Conservation (phyloP, 2,329 filamentous ascomycete genomes). For the Plectosphaerella sp. region DNA sequence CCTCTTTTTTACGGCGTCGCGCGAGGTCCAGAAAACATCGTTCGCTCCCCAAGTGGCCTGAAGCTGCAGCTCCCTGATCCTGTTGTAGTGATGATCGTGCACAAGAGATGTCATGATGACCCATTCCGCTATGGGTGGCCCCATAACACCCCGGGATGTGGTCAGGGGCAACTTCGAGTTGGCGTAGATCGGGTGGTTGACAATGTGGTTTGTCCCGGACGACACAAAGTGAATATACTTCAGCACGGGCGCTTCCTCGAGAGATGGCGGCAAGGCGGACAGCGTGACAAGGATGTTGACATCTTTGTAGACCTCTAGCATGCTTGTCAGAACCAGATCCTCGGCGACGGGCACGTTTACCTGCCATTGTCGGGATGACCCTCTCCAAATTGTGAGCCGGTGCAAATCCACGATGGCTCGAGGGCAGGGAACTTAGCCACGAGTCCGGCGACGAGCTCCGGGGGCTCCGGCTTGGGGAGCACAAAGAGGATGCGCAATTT, state of each 20-base stretch:
- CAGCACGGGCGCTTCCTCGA: not conserved
- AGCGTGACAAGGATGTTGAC: slow-evolving; percentile 1
- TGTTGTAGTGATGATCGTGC: slow-evolving; percentile 23
- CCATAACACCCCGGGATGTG: slow-evolving; percentile 8
- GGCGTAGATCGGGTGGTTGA: not conserved
- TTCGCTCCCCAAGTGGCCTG: slow-evolving; percentile 19
- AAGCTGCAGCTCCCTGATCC: slow-evolving; percentile 22
- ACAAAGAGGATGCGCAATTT: not conserved
- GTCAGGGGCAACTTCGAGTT: not conserved
- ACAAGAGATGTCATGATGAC: slow-evolving; percentile 29
- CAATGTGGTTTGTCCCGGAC: not conserved
- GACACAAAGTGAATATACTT: not conserved
- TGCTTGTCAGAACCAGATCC: slow-evolving; percentile 6
- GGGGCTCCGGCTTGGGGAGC: not conserved
- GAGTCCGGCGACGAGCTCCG: not conserved
- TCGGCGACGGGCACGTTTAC: not conserved
- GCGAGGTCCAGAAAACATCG: slow-evolving; percentile 12
- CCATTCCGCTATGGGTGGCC: slow-evolving; percentile 36
- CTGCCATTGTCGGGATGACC: not conserved
- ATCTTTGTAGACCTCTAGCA: not conserved
- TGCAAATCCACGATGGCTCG: slow-evolving; percentile 8
- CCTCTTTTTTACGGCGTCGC: slow-evolving; percentile 27
- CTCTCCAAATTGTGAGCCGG: not conserved
- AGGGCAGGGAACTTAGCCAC: not conserved
- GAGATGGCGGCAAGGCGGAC: not conserved